Percentiles rank a stretch among this genome's conserved stretches.
phyloP scores from a whole-genome alignment of 2,329 filamentous ascomycete species.

The Diaporthe eres region DNA sequence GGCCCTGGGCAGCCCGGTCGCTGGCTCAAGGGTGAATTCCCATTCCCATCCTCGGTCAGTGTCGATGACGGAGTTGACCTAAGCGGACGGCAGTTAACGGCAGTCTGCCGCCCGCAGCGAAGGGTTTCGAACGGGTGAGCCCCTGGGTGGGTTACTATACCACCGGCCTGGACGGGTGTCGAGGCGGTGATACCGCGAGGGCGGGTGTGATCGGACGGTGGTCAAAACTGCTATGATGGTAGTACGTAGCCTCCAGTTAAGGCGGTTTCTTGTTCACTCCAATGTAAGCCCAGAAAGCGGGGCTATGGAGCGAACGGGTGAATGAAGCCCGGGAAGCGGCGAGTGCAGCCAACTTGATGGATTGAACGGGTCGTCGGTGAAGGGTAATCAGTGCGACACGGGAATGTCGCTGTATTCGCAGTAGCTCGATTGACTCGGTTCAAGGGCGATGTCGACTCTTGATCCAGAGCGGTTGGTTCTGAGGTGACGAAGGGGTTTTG shows the following conservation, averaged over 20 bases:
- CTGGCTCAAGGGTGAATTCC: constrained; percentile 40
- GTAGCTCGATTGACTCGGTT: neutral
- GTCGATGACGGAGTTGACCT: constrained; percentile 42
- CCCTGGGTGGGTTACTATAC: constrained; percentile 7
- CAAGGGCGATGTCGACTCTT: constrained; percentile 2
- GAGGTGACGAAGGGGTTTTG: constrained; percentile 5
- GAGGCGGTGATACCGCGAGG: neutral
- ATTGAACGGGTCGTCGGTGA: constrained; percentile 40
- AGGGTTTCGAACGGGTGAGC: constrained; percentile 29
- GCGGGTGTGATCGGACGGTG: neutral
- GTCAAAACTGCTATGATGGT: constrained; percentile 6
- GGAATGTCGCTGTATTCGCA: neutral
- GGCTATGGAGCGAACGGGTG: constrained; percentile 91
- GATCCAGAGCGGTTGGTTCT: neutral
- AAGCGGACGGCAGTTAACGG: constrained; percentile 53
- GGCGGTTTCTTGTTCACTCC: constrained; percentile 98
- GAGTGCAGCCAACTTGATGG: constrained; percentile 56
- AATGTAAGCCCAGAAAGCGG: constrained; percentile 92
- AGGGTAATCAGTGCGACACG: neutral
- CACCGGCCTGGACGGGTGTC: constrained; percentile 31
- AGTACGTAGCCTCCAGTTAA: constrained; percentile 74
- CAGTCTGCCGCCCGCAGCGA: constrained; percentile 51
- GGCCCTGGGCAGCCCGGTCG: constrained; percentile 37
- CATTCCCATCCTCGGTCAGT: constrained; percentile 41
- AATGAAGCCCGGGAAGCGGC: constrained; percentile 77